These are phyloP conservation scores for Populus hybrid DNA, from an alignment of 441 rosid genomes.

Conservation along the genomic window DNA sequence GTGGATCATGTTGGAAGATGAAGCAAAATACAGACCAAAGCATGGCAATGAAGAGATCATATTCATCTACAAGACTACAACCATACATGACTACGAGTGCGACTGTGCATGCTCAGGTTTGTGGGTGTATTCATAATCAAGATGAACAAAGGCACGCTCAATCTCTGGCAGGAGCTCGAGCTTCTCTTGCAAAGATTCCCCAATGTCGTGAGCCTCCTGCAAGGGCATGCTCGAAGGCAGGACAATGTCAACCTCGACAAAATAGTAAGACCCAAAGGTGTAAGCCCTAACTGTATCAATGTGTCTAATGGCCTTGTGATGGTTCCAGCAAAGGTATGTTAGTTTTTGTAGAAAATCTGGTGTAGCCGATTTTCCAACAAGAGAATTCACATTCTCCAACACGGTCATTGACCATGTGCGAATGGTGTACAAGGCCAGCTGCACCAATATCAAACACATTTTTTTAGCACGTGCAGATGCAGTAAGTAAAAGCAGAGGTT, in stretches of 20 bases:
- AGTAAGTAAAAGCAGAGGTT: neutral
- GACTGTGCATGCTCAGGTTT: slow-evolving; percentile 85
- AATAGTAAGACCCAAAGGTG: slow-evolving; percentile 93
- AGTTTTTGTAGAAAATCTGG: slow-evolving; percentile 86
- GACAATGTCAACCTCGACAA: slow-evolving; percentile 92
- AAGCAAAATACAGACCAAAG: slow-evolving; percentile 4
- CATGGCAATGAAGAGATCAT: neutral
- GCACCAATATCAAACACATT: slow-evolving; percentile 18
- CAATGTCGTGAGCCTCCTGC: slow-evolving; percentile 87
- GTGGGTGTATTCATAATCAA: slow-evolving; percentile 85
- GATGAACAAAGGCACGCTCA: slow-evolving; percentile 93
- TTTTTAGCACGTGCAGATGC: neutral
- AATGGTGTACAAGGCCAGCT: slow-evolving; percentile 94
- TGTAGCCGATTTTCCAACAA: slow-evolving; percentile 77
- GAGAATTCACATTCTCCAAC: slow-evolving; percentile 83
- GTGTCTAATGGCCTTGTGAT: slow-evolving; percentile 77
- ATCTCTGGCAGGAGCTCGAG: slow-evolving; percentile 77
- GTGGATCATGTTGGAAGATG: neutral
- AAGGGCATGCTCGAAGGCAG: slow-evolving; percentile 80
- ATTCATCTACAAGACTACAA: neutral
- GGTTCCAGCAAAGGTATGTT: slow-evolving; percentile 93
- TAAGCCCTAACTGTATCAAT: slow-evolving; percentile 91
- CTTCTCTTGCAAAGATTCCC: slow-evolving; percentile 86
- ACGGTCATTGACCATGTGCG: slow-evolving; percentile 97
- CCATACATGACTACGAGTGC: slow-evolving; percentile 16